Percentiles rank a stretch among this genome's conserved stretches.
phyloP scores from a whole-genome alignment of 2,329 filamentous ascomycete species.

The Hypomyces perniciosus region DNA sequence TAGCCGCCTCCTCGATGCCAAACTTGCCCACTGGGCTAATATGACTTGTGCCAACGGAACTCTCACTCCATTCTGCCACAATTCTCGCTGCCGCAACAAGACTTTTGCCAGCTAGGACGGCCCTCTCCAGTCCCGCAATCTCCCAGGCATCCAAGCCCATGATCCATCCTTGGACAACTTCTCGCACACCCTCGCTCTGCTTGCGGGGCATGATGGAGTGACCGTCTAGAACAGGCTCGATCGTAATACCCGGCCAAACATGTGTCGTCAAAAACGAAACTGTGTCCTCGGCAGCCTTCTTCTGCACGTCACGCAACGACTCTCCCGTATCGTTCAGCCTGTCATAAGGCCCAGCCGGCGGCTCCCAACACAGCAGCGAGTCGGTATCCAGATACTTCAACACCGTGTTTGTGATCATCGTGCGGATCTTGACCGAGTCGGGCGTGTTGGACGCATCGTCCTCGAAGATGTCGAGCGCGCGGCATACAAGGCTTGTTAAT shows the following conservation, averaged over 20 bases:
- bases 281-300: constrained; percentile 61
- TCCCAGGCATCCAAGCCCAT: constrained; percentile 67
- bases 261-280: constrained; percentile 63
- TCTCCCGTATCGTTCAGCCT: constrained; percentile 42
- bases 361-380: constrained; percentile 83
- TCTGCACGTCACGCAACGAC: constrained; percentile 67
- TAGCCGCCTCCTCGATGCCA: constrained; percentile 75
- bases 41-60: constrained; percentile 48
- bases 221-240: constrained; percentile 72
- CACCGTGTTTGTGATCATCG: constrained; percentile 59
- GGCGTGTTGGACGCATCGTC: constrained; percentile 47
- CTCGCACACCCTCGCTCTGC: constrained; percentile 69
- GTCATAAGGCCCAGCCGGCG: constrained; percentile 45
- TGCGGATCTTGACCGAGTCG: constrained; percentile 48
- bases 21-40: constrained; percentile 42
- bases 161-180: constrained; percentile 75
- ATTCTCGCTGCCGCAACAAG: constrained; percentile 70
- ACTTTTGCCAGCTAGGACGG: constrained; percentile 79
- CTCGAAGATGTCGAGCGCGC: constrained; percentile 72
- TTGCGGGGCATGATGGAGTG: constrained; percentile 68
- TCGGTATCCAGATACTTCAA: constrained; percentile 90
- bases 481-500: constrained; percentile 75
- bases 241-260: constrained; percentile 78
- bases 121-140: constrained; percentile 80
- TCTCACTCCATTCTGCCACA: constrained; percentile 81